phyloP scores from a whole-genome alignment of 176 grass and related monocot genomes.

The Eragrostis curvula region DNA sequence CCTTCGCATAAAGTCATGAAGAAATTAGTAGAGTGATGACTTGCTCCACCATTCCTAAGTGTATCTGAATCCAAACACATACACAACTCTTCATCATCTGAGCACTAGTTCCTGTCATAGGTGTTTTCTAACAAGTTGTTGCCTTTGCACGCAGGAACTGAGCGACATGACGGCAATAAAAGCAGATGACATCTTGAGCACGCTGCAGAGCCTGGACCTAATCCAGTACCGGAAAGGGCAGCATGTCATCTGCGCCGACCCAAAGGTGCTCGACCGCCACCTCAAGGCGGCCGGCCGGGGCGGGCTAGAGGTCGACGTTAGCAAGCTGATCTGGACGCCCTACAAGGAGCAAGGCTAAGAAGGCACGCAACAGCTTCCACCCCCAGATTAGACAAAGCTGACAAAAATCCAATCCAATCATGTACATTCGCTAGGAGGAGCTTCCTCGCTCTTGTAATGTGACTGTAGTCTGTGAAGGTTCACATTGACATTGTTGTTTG shows the following conservation, averaged over 20 bases:
- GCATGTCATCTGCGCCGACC: conserved; percentile 94
- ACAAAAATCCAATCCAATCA: conserved; percentile 5
- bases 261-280: conserved; percentile 90
- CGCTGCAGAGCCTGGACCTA: conserved; percentile 84
- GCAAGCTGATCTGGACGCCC: conserved; percentile 98
- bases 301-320: conserved; percentile 85
- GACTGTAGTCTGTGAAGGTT: conserved; percentile 28
- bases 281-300: conserved; percentile 90
- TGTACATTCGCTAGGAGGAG: conserved; percentile 54
- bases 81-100: not conserved
- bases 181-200: conserved; percentile 87
- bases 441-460: not conserved
- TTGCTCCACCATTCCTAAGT: not conserved
- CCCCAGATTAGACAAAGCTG: conserved; percentile 40
- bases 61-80: not conserved
- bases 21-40: not conserved
- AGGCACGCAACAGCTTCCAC: not conserved
- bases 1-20: not conserved
- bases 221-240: conserved; percentile 97
- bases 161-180: conserved; percentile 99
- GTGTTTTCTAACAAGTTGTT: conserved; percentile 12
- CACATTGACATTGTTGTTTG: conserved; percentile 40
- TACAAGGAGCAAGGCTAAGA: conserved; percentile 93
- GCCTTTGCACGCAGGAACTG: conserved; percentile 67
- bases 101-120: not conserved